Percentiles rank a stretch among this genome's conserved stretches.
phyloP scores from a whole-genome alignment of 148 eudicot species.

The Silene latifolia region DNA sequence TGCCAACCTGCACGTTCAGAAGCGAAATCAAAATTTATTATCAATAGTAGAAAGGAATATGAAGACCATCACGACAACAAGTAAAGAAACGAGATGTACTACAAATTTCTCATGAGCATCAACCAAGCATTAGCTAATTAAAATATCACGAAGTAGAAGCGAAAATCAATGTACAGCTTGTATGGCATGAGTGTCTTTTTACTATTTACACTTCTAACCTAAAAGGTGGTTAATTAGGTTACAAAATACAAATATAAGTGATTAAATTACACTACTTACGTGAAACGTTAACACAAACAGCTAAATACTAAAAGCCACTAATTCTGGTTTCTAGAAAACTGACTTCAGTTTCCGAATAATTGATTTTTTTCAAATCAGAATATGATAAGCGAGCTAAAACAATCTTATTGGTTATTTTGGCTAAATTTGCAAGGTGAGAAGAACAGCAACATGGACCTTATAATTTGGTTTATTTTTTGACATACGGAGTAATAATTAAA shows the following conservation, averaged over 20 bases:
- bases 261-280: no score
- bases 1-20: conserved; percentile 80
- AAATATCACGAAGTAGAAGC: neutral
- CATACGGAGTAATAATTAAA: neutral
- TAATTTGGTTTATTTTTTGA: neutral
- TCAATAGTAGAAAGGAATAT: neutral
- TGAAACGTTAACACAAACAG: no score
- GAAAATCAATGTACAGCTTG: neutral
- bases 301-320: no score
- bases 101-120: neutral
- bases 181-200: no score
- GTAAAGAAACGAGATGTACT: neutral
- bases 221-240: no score
- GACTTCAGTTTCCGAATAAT: no score
- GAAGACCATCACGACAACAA: conserved; percentile 2
- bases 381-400: no score
- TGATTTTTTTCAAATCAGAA: no score
- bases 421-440: neutral
- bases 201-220: no score
- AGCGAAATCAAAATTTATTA: neutral
- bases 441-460: neutral
- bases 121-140: neutral
- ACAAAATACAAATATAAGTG: no score
- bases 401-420: no score
- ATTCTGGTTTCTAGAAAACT: no score